Base-by-base conservation (phyloP, 2,329 filamentous ascomycete species). In the Sporothrix pseudoabietina region DNA sequence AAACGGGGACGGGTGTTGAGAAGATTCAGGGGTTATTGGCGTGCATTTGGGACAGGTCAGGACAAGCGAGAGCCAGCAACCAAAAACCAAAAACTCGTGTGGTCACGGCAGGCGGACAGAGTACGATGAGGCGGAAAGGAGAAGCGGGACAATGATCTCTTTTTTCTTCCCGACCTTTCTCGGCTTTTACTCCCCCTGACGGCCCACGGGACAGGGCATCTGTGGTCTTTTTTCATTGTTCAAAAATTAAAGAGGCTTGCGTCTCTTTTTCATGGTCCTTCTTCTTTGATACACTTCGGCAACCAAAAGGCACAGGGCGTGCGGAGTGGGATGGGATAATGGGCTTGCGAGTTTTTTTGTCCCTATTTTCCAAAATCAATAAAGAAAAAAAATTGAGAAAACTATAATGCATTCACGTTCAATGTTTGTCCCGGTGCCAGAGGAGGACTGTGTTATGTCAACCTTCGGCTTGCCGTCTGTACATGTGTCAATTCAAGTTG, bases 1-100 rank as follows among this genome's bases (percentile, higher is more conserved):
- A 44, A 49, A 66, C 3, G 69, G 44, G 35, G 39, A 61, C 39
- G 52, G 26, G 69, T 65, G n/a, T 26, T 10, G 54, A 66, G 22
- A 66, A 66, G 61, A 39, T 30, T 65, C 30, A 66, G 61, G 44
- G 49, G 73, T 70, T 69, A 71, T 68, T 52, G 71, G 73, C 61
- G 65, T 71, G 74, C 63, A 74, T 69, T 44, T 54, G 44, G 61
- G 44, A 65, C 66, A 69, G 66, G 66, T 54, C 66, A 69, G 66
- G 59, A 72, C 66, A 69, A 69, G 66, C 66, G 47, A 69, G 47
- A 54, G 66, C 66, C 66, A 69, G 47, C 47, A 39, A 69, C 66
- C 66, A 69, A 69, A 63, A 71, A 54, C 54, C 26, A 63, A 71
- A 35, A 39, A 16, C 16, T 14, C 39, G 44, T 54, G 44, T 54